Percentiles rank a stretch among this genome's conserved stretches.
Conservation (phyloP, 495 filamentous ascomycete genomes). For the Opeltia flavorubescens region DNA sequence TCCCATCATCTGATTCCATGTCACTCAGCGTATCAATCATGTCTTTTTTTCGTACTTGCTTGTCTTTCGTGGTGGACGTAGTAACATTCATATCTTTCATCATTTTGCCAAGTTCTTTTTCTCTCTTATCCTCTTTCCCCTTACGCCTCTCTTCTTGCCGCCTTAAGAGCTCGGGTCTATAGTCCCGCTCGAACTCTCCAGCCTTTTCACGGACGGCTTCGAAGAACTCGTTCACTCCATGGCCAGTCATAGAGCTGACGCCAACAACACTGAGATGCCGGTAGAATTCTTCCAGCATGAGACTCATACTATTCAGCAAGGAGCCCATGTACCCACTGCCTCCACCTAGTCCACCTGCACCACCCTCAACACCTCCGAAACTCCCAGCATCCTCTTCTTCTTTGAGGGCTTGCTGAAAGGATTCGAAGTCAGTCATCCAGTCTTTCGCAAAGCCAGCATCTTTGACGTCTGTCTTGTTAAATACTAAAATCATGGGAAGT, state of each 20-base stretch:
- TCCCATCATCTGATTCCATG: conserved; percentile 18
- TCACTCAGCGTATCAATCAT: conserved; percentile 38
- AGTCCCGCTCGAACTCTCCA: conserved; percentile 80
- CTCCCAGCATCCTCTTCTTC: conserved; percentile 64
- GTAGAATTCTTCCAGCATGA: conserved; percentile 98
- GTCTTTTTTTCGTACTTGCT: conserved; percentile 19
- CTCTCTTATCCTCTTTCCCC: conserved; percentile 49
- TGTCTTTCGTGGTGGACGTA: conserved; percentile 25
- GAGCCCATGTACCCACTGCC: conserved; percentile 97
- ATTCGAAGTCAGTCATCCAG: conserved; percentile 99
- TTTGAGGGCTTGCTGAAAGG: conserved; percentile 76
- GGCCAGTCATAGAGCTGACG: conserved; percentile 85
- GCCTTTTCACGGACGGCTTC: conserved; percentile 72
- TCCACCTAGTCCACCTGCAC: conserved; percentile 39
- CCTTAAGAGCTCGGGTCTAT: conserved; percentile 79
- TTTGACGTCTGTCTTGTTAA: conserved; percentile 95
- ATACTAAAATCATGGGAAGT: conserved; percentile 93
- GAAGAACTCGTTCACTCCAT: conserved; percentile 88
- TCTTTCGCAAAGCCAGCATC: conserved; percentile 87
- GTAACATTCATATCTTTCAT: conserved; percentile 89
- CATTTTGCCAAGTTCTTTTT: conserved; percentile 74
- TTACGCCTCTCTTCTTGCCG: conserved; percentile 61
- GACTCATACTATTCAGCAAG: conserved; percentile 88
- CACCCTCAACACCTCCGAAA: conserved; percentile 62
- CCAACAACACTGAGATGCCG: conserved; percentile 79